Conservation (phyloP, 345 rosid genomes). For the Heritiera littoralis region DNA sequence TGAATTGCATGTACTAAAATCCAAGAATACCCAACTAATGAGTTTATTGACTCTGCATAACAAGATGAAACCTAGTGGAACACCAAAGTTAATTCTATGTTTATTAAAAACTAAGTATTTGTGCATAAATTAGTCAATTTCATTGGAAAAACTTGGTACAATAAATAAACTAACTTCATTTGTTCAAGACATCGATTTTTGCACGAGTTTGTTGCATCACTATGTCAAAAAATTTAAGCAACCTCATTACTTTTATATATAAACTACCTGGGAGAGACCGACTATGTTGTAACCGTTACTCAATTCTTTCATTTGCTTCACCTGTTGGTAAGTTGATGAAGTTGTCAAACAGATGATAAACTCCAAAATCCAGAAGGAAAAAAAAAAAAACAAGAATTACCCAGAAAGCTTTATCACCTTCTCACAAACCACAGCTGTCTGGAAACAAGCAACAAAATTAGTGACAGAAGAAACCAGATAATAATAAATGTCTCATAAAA, state of each 20-base stretch:
- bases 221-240: neutral
- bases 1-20: no score
- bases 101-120: neutral
- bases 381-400: neutral
- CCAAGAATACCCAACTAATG: no score
- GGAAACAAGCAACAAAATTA: slow-evolving; percentile 28
- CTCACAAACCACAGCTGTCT: slow-evolving; percentile 64
- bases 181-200: neutral
- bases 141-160: neutral
- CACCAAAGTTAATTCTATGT: no score
- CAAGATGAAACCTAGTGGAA: neutral
- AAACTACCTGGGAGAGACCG: slow-evolving; percentile 84
- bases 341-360: slow-evolving; percentile 20
- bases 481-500: neutral
- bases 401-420: slow-evolving; percentile 43
- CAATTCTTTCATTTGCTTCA: slow-evolving; percentile 76
- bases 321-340: slow-evolving; percentile 37
- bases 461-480: slow-evolving; percentile 15
- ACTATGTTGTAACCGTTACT: slow-evolving; percentile 80
- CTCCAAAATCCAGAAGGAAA: neutral
- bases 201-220: neutral
- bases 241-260: neutral
- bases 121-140: neutral
- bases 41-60: no score
- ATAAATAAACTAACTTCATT: neutral